These are phyloP conservation scores for Ochetophila trinervis DNA, from an alignment of 306 rosid species.

Conservation along the genomic window DNA sequence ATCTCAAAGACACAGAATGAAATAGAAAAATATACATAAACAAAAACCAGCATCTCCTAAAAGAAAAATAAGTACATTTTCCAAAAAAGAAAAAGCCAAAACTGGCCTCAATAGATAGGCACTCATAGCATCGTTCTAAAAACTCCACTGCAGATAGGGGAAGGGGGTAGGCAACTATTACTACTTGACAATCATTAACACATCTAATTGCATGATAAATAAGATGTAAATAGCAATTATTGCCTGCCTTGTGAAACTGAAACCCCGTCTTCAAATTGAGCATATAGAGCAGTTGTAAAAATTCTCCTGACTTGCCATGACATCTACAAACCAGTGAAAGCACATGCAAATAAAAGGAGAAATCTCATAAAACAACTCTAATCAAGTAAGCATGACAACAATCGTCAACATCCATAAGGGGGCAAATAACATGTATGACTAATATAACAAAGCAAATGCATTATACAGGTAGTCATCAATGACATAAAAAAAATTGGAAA, in stretches of 20 bases:
- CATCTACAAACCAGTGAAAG: conserved; percentile 93
- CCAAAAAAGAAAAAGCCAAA: conserved; percentile 4
- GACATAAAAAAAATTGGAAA: conserved; percentile 19
- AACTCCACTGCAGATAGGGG: conserved; percentile 6
- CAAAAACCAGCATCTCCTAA: neutral
- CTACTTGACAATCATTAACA: conserved; percentile 38
- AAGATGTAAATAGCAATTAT: conserved; percentile 68
- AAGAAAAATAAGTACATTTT: neutral
- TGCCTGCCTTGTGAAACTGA: conserved; percentile 93
- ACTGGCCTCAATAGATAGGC: conserved; percentile 3
- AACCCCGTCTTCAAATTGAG: conserved; percentile 78
- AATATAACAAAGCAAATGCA: conserved; percentile 32
- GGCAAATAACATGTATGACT: conserved; percentile 23
- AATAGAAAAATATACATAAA: neutral
- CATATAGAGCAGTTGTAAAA: conserved; percentile 84
- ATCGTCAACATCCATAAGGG: conserved; percentile 45
- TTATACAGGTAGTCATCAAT: conserved; percentile 27
- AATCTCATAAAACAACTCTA: conserved; percentile 52
- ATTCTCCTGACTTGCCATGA: conserved; percentile 90
- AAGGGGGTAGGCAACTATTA: conserved; percentile 30
- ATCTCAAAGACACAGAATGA: neutral
- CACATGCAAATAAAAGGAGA: conserved; percentile 81
- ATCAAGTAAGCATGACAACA: conserved; percentile 46
- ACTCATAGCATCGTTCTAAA: neutral
- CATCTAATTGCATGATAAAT: conserved; percentile 34